Conservation (phyloP, 768 basidiomycete species). For the Lactarius hatsudake region DNA sequence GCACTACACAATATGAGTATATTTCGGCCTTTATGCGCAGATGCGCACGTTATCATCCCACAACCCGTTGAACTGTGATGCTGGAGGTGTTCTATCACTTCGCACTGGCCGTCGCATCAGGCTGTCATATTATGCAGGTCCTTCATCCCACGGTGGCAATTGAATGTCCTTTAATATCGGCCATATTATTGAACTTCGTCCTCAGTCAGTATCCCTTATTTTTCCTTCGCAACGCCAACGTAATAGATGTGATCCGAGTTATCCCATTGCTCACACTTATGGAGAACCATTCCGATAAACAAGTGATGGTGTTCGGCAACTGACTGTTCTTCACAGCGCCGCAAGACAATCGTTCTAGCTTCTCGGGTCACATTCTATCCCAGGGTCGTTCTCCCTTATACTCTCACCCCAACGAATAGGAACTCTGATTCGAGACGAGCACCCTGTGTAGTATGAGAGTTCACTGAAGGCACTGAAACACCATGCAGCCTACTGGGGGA, state of each 20-base stretch:
- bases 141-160: neutral
- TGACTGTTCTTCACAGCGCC: neutral
- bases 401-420: neutral
- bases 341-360: neutral
- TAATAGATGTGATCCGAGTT: neutral
- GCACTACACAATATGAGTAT: slow-evolving; percentile 1
- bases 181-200: neutral
- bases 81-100: neutral
- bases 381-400: neutral
- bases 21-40: neutral
- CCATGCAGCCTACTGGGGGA: neutral
- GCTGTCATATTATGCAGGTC: neutral
- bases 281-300: neutral
- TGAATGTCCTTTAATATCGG: neutral
- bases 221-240: neutral
- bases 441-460: neutral
- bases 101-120: neutral
- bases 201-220: neutral
- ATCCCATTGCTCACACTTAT: neutral
- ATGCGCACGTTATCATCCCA: neutral
- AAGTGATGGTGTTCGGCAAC: neutral
- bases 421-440: neutral
- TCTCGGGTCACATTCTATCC: neutral
- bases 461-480: neutral
- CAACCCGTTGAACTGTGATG: neutral